These are phyloP conservation scores for Thielaviopsis punctulata DNA, from an alignment of 2,329 filamentous ascomycete species.

Conservation along the genomic window DNA sequence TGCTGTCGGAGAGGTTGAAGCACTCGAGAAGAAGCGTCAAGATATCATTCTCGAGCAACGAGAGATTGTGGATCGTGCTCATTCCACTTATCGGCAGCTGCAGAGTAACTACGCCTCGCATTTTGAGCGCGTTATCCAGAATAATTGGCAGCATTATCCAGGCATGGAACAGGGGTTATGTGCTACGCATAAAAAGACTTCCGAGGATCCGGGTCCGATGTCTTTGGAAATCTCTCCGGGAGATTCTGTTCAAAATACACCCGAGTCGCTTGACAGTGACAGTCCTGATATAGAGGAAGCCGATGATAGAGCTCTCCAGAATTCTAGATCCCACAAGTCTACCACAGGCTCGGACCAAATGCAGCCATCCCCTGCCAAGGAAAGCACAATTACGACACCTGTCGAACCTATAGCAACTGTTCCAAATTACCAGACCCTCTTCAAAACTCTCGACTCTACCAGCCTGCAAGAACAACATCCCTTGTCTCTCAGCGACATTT, in stretches of 20 bases:
- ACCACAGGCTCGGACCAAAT: no score
- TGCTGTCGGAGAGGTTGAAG: neutral
- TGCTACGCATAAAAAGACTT: neutral
- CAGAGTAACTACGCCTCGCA: neutral
- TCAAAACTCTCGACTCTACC: neutral
- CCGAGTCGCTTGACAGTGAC: no score
- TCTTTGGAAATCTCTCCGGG: no score
- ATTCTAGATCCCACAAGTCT: no score
- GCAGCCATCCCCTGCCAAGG: no score
- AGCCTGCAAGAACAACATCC: neutral
- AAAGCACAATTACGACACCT: no score
- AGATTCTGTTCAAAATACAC: neutral
- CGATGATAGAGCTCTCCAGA: no score
- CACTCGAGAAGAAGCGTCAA: slow-evolving; percentile 1
- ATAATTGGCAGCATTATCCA: neutral
- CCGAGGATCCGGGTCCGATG: no score
- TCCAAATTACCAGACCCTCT: neutral
- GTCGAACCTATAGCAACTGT: neutral
- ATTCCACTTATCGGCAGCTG: neutral
- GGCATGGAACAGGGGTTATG: neutral
- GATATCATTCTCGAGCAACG: slow-evolving; percentile 2
- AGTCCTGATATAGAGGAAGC: no score
- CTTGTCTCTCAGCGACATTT: no score
- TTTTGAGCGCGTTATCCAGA: neutral
- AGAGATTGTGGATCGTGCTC: neutral